These are phyloP conservation scores for Leccinum longicurvipes DNA, from an alignment of 768 basidiomycete species.

Conservation along the genomic window DNA sequence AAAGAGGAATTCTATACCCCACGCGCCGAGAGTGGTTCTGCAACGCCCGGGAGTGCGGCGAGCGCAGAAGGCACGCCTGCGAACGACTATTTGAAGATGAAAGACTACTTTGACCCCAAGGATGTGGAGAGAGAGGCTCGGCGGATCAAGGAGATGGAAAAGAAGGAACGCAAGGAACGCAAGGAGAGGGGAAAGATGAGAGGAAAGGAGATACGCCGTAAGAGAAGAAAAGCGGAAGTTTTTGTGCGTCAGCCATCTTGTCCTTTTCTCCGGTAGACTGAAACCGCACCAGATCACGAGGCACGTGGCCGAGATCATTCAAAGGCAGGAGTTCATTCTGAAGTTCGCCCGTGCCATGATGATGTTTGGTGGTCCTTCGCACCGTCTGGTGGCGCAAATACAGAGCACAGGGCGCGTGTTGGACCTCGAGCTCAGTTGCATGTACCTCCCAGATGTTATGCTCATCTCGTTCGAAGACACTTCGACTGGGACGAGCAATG, in stretches of 20 bases:
- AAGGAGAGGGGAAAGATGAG: slow-evolving; percentile 33
- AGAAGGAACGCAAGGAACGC: slow-evolving; percentile 35
- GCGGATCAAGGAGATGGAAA: slow-evolving; percentile 19
- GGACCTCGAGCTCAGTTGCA: slow-evolving; percentile 67
- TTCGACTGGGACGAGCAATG: slow-evolving; percentile 74
- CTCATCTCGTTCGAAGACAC: slow-evolving; percentile 81
- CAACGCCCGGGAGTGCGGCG: slow-evolving; percentile 9
- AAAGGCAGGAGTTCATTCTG: slow-evolving; percentile 80
- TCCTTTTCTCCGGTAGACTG: neutral
- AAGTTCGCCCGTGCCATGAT: slow-evolving; percentile 84
- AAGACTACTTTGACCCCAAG: slow-evolving; percentile 32
- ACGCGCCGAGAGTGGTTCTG: slow-evolving; percentile 12
- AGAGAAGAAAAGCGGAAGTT: slow-evolving; percentile 71
- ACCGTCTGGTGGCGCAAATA: slow-evolving; percentile 80
- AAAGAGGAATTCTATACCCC: slow-evolving; percentile 6
- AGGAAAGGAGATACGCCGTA: slow-evolving; percentile 42
- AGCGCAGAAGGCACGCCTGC: slow-evolving; percentile 20
- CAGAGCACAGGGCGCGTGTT: slow-evolving; percentile 75
- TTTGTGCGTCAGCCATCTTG: slow-evolving; percentile 49
- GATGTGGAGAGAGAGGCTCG: slow-evolving; percentile 26
- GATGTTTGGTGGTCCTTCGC: slow-evolving; percentile 84
- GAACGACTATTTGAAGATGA: slow-evolving; percentile 20
- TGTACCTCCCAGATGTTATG: slow-evolving; percentile 74
- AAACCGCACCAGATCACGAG: slow-evolving; percentile 58
- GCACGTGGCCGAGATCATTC: slow-evolving; percentile 78